Conservation (phyloP, 257 asterid genomes). For the Solanum arcanum region DNA sequence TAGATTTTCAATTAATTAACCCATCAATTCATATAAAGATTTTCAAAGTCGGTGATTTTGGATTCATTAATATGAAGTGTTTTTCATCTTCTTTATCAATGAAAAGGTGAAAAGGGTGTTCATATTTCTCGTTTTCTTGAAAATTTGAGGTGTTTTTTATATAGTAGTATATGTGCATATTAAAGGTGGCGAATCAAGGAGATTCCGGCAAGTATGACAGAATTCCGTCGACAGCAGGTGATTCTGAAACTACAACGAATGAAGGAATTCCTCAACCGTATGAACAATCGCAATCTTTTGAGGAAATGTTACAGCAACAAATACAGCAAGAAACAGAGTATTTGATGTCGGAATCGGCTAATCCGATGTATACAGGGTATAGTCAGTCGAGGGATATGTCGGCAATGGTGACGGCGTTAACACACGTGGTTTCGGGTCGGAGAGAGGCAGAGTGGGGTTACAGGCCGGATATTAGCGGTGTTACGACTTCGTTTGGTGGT, state of each 20-base stretch:
- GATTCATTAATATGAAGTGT: not conserved
- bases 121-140: not conserved
- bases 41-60: not conserved
- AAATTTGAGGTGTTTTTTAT: not conserved
- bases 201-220: slow-evolving; percentile 35
- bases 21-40: not conserved
- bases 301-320: slow-evolving; percentile 15
- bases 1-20: not conserved
- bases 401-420: slow-evolving; percentile 57
- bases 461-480: slow-evolving; percentile 8
- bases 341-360: slow-evolving; percentile 23
- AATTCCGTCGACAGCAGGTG: slow-evolving; percentile 7
- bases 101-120: not conserved
- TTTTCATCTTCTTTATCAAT: not conserved
- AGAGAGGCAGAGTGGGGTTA: slow-evolving; percentile 14
- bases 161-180: slow-evolving; percentile 22
- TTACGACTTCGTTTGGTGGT: slow-evolving; percentile 11
- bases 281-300: slow-evolving; percentile 1
- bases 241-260: not conserved
- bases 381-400: slow-evolving; percentile 41
- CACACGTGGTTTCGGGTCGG: slow-evolving; percentile 54
- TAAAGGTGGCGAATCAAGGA: slow-evolving; percentile 64
- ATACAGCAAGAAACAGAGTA: slow-evolving; percentile 10
- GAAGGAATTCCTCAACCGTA: not conserved
- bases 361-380: slow-evolving; percentile 24